Conservation (phyloP, 2,329 filamentous ascomycete genomes). For the Pyrenochaeta sp. region DNA sequence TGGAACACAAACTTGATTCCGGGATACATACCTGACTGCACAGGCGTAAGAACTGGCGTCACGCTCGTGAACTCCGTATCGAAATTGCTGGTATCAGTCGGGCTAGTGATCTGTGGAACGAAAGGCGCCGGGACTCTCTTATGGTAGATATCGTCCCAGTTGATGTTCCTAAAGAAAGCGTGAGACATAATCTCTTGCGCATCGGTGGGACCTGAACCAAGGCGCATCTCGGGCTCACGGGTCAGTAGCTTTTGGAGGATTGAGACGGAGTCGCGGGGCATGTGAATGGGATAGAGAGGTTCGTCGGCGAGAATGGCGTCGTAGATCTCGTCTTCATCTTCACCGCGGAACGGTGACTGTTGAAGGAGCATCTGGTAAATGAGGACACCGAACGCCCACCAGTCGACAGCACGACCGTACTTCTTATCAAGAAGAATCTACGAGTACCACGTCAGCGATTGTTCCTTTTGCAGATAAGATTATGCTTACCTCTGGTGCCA, state of each 20-base stretch:
- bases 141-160: constrained; percentile 98
- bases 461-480: not conserved
- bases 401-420: constrained; percentile 95
- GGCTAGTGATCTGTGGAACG: constrained; percentile 84
- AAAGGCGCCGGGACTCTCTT: constrained; percentile 92
- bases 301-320: constrained; percentile 98
- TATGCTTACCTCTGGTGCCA: constrained; percentile 87
- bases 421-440: constrained; percentile 98
- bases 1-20: not conserved
- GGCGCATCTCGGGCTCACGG: constrained; percentile 88
- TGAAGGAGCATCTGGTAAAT: constrained; percentile 99
- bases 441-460: not conserved
- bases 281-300: constrained; percentile 96
- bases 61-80: constrained; percentile 98
- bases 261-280: constrained; percentile 96
- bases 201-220: constrained; percentile 94
- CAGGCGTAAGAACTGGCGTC: constrained; percentile 94
- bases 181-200: constrained; percentile 99
- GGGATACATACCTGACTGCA: constrained; percentile 85
- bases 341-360: constrained; percentile 97
- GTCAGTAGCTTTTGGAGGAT: constrained; percentile 97
- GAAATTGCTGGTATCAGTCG: constrained; percentile 99
- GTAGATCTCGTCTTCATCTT: constrained; percentile 99
- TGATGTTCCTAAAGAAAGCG: constrained; percentile 96
- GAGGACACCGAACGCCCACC: constrained; percentile 99